Base-by-base conservation (phyloP, 805 yeast genomes). In the Hanseniaspora pseudoguilliermondii region DNA sequence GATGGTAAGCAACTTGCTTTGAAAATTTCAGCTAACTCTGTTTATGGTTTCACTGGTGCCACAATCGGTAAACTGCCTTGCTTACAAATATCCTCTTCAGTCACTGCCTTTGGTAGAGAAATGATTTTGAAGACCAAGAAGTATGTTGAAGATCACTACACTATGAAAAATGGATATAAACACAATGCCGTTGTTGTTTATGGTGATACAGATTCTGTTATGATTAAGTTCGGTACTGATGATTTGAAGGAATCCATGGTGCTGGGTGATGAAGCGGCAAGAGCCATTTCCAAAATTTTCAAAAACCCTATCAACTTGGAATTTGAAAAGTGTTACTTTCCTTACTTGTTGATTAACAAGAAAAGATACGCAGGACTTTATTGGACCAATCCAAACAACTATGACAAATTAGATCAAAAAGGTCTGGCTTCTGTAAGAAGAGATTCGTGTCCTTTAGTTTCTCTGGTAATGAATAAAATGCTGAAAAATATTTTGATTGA, bases 201-300 rank as follows among this genome's bases (percentile, higher is more conserved):
- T 66, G 99, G 99, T 75, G 99, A 93, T 70, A 93, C 99, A 0
- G 99, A 93, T 77, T 95, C 98, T 9, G 99, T 93, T 18, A 95
- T 93, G 98, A 96, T 93, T 46, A 90, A 88, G 66, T 93, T 93
- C 72, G 99, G 99, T 1, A 80, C 82, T 35, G 73, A 74, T 10
- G 95, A 88, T 64, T 68, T 91, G 59, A 82, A 75, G 55, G 84
- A 84, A 34, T 86, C 96, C 61, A 95, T 93, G 98, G 75, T 78
- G 54, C 66, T 89, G 56, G 99, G 98, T 6, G 85, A 89, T 63
- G 95, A 91, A 64, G 98, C 97, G 0, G 99, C 99, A 0, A 85
- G 74, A 9, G 80, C 69, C 59, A 97, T 93, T 1, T 89, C 97
- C 0, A 76, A 81, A 1, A 71, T 78, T 57, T 93, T 93, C 69